Base-by-base conservation (phyloP, 2,329 filamentous ascomycete species). In the Malbranchea cinnamomea region DNA sequence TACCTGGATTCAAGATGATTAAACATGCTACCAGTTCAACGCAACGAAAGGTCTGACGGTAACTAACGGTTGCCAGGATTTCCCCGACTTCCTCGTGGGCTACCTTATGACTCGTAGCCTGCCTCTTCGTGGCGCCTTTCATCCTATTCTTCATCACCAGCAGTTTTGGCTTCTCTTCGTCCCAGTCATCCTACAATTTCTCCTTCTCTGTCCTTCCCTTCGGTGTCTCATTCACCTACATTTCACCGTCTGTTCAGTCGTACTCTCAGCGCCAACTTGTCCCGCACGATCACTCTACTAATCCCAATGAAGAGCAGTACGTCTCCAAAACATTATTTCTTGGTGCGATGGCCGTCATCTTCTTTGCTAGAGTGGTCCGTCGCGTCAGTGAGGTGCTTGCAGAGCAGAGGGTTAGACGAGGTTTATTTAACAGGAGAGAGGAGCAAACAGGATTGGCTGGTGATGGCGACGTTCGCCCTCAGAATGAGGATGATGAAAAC, bases 101-200 rank as follows among this genome's bases (percentile, higher is more conserved):
- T 45, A 45, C 56, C 41, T 56, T 60, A 52, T 60, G 55, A 56
- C 56, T 59, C 50, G 48, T 50, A 47, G 46, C 50, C 40, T 51
- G 53, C 43, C 44, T 57, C 33, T 40, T 56, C 30, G 28, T 54
- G 27, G 42, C 53, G 26, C 43, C 42, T 31, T 27, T 51, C 12
- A 38, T 54, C 20, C 41, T 48, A 13, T 36, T 49, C 17, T 24
- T 46, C 16, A 30, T 52, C 23, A 44, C 40, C 3, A 43, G 44
- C 5, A 31, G 46, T 11, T 29, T 43, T 12, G 28, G 42, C 6
- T 27, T 40, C 10, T 35, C 44, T 8, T 36, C 37, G 2, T 41
- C 43, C 25, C 32, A 6, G 20, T 31, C 14, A 8, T 27, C 30
- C 17, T 34, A 9, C 31, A 27, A 22, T 26, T 31, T 50, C n/a